A percentile compares a stretch with the other conserved stretches of the same genome.
phyloP scores from a whole-genome alignment of 805 yeast genomes.

The Lipomyces orientalis region DNA sequence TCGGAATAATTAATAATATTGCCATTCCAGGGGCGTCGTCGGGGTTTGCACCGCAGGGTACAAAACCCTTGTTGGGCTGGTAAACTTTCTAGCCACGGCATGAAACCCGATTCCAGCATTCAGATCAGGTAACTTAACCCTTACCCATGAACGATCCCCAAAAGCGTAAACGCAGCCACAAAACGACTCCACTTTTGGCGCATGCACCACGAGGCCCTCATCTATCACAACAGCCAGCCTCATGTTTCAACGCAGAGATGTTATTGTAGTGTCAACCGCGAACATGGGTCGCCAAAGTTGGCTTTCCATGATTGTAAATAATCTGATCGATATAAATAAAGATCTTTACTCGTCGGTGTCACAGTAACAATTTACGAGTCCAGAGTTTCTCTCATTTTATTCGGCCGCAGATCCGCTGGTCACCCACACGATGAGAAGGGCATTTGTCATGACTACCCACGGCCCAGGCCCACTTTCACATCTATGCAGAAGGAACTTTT shows the following conservation, averaged over 20 bases:
- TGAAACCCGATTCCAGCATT: no score
- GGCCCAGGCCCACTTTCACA: neutral
- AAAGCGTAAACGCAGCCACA: no score
- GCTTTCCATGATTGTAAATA: constrained; percentile 1
- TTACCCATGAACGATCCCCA: no score
- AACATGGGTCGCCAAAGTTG: neutral
- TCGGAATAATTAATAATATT: no score
- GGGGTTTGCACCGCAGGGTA: neutral
- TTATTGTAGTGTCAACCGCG: neutral
- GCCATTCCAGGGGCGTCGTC: no score
- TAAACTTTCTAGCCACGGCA: no score
- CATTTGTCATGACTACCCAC: constrained; percentile 1
- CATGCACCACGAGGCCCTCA: neutral
- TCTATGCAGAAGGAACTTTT: neutral
- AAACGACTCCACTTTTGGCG: no score
- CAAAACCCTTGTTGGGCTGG: no score
- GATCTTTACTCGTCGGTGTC: neutral
- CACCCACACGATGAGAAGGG: constrained; percentile 1
- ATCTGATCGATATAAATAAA: neutral
- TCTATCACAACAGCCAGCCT: constrained; percentile 1
- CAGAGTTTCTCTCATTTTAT: constrained; percentile 1
- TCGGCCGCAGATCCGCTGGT: neutral
- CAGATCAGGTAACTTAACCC: no score
- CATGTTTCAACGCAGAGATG: neutral
- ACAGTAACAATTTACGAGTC: neutral